Conservation (phyloP, 352 stramenopile genomes). For the Phytophthora litchii region DNA sequence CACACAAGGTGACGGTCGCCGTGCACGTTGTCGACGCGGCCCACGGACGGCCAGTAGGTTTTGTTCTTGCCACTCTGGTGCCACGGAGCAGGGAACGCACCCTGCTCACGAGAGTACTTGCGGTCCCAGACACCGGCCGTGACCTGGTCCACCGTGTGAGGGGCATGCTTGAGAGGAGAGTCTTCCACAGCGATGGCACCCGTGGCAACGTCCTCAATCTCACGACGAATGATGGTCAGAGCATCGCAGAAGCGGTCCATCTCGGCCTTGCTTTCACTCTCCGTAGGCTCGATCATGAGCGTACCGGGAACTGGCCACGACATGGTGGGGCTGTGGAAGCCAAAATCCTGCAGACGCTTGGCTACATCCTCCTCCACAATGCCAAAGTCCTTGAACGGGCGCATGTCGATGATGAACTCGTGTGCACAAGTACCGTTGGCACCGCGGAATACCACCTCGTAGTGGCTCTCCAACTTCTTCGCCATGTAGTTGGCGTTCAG, state of each 20-base stretch:
- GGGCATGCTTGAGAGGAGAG: constrained; percentile 97
- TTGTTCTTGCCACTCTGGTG: constrained; percentile 91
- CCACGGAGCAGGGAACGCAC: constrained; percentile 96
- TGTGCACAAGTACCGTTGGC: constrained; percentile 98
- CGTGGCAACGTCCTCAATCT: constrained; percentile 97
- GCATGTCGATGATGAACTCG: constrained; percentile 99
- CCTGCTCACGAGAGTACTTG: constrained; percentile 94
- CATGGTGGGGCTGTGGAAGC: constrained; percentile 99
- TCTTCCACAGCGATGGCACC: constrained; percentile 91
- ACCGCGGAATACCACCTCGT: constrained; percentile 96
- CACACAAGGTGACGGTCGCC: constrained; percentile 98
- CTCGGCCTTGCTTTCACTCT: constrained; percentile 98
- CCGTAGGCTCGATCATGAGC: constrained; percentile 99
- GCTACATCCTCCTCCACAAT: constrained; percentile 98
- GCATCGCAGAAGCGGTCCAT: constrained; percentile 98
- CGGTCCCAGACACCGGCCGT: constrained; percentile 94
- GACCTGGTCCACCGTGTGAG: constrained; percentile 96
- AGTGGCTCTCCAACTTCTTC: constrained; percentile 93
- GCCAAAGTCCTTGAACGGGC: constrained; percentile 95
- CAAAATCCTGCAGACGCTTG: constrained; percentile 99
- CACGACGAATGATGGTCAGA: constrained; percentile 95
- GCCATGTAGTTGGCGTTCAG: constrained; percentile 99
- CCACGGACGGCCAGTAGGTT: constrained; percentile 98
- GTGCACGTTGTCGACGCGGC: constrained; percentile 98
- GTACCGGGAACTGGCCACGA: constrained; percentile 98